Evolutionary conservation across 2,329 filamentous ascomycete species (phyloP).

Genomic region (Thielaviopsis populi): DNA sequence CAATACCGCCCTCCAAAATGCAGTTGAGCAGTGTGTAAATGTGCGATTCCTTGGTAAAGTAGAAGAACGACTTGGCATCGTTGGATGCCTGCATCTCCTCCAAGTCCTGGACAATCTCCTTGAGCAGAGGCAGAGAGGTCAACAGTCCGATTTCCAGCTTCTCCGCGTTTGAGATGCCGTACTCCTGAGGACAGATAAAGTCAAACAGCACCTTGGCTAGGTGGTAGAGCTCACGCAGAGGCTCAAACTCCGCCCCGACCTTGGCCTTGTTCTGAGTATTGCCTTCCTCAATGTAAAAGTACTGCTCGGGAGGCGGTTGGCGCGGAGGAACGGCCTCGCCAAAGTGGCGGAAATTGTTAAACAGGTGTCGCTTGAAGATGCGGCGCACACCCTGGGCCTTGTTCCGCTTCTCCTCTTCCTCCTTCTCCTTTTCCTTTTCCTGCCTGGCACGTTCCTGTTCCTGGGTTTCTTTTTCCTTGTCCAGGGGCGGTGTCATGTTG

Average conservation of each 20-base stretch:
- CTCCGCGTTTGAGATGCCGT: constrained; percentile 86
- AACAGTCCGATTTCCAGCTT: constrained; percentile 97
- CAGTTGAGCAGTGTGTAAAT: constrained; percentile 97
- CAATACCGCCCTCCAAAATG: constrained; percentile 89
- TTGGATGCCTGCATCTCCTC: constrained; percentile 94
- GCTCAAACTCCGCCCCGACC: constrained; percentile 69
- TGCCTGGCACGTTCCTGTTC: constrained; percentile 16
- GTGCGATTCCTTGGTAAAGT: constrained; percentile 98
- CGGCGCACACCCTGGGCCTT: constrained; percentile 26
- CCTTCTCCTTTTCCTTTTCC: constrained; percentile 22
- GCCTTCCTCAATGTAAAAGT: constrained; percentile 82
- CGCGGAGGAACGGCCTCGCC: constrained; percentile 29
- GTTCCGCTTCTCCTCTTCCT: constrained; percentile 26
- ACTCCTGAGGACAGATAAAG: constrained; percentile 96
- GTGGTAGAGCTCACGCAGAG: constrained; percentile 82
- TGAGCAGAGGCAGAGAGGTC: constrained; percentile 81
- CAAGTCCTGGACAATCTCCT: constrained; percentile 91
- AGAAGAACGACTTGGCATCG: constrained; percentile 91
- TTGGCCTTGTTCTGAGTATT: constrained; percentile 61
- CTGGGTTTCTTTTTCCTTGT: constrained; percentile 24
- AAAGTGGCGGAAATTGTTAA: constrained; percentile 35
- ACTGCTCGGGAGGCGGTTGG: constrained; percentile 42
- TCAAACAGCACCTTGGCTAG: constrained; percentile 92
- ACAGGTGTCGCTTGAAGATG: constrained; percentile 46
- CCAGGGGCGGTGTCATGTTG: constrained; percentile 24